Conservation (phyloP, 768 basidiomycete genomes). For the Psilocybe tampanensis region DNA sequence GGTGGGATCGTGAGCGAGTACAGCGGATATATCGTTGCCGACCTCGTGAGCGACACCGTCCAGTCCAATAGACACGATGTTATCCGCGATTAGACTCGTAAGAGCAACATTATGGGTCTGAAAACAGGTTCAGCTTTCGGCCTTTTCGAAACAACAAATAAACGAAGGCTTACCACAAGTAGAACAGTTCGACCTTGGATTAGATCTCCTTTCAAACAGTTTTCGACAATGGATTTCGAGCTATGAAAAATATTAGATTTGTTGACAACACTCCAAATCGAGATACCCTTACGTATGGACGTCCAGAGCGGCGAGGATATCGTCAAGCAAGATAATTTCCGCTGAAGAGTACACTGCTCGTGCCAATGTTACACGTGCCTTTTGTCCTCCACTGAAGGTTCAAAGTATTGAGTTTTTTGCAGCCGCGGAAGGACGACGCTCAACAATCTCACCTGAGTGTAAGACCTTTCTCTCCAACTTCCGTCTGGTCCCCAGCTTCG, state of each 20-base stretch:
- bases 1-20: slow-evolving; percentile 41
- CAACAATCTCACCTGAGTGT: slow-evolving; percentile 37
- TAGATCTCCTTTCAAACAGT: slow-evolving; percentile 81
- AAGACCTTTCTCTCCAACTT: slow-evolving; percentile 70
- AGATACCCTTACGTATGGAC: slow-evolving; percentile 23
- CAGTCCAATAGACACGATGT: slow-evolving; percentile 54
- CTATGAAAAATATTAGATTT: slow-evolving; percentile 49
- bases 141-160: not conserved
- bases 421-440: no score
- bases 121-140: not conserved
- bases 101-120: slow-evolving; percentile 58
- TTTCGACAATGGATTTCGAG: slow-evolving; percentile 76
- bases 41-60: slow-evolving; percentile 53
- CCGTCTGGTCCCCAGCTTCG: slow-evolving; percentile 63
- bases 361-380: slow-evolving; percentile 50
- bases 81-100: slow-evolving; percentile 54
- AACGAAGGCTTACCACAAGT: slow-evolving; percentile 72
- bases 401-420: not conserved
- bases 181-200: slow-evolving; percentile 81
- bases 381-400: slow-evolving; percentile 46
- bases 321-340: slow-evolving; percentile 68
- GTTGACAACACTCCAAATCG: not conserved
- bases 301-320: slow-evolving; percentile 70
- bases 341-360: slow-evolving; percentile 52
- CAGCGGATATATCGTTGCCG: slow-evolving; percentile 48